phyloP scores from a whole-genome alignment of 768 basidiomycete species.

The Amanita exitialis region DNA sequence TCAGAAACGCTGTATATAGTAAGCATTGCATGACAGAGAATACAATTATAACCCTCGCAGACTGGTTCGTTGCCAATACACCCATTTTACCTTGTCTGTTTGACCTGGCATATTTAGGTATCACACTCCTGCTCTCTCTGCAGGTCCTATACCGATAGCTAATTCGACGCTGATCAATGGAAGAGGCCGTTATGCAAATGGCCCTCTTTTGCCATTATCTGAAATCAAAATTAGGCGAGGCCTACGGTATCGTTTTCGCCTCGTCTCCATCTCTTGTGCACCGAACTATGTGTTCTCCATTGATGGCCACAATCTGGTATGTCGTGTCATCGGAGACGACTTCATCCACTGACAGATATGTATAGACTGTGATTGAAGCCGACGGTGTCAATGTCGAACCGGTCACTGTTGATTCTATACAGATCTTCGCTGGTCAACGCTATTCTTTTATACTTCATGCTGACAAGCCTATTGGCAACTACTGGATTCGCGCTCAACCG shows the following conservation, averaged over 20 bases:
- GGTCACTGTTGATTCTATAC: slow-evolving; percentile 26
- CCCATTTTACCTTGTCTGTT: background rate
- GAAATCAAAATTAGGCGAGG: slow-evolving; percentile 28
- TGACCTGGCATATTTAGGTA: slow-evolving; percentile 15
- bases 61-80: slow-evolving; percentile 21
- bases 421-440: slow-evolving; percentile 30
- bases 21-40: slow-evolving; percentile 13
- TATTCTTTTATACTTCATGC: slow-evolving; percentile 36
- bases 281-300: slow-evolving; percentile 28
- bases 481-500: slow-evolving; percentile 41
- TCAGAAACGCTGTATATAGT: background rate
- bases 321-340: background rate
- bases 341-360: background rate
- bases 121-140: slow-evolving; percentile 12
- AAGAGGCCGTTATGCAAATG: slow-evolving; percentile 27
- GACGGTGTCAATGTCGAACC: slow-evolving; percentile 23
- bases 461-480: slow-evolving; percentile 32
- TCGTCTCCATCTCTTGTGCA: slow-evolving; percentile 37
- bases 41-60: slow-evolving; percentile 33
- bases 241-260: slow-evolving; percentile 40
- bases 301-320: slow-evolving; percentile 23
- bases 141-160: slow-evolving; percentile 8
- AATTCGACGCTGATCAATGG: slow-evolving; percentile 37
- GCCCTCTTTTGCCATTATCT: slow-evolving; percentile 22
- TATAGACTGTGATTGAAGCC: slow-evolving; percentile 27